These are phyloP conservation scores for Podospora pseudocomata DNA, from an alignment of 495 filamentous ascomycete species.

Conservation along the genomic window DNA sequence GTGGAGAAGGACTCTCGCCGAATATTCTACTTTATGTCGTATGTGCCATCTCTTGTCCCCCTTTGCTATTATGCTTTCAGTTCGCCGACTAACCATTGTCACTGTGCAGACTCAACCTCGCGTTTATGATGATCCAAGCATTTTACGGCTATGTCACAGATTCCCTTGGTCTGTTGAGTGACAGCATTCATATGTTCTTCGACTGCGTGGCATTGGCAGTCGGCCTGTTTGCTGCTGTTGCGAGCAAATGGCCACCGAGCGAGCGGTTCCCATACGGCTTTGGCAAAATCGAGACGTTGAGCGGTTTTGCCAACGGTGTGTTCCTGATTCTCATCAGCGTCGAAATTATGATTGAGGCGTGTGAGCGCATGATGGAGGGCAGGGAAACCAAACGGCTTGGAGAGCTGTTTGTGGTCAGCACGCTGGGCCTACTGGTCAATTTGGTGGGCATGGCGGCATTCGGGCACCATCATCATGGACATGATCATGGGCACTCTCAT, in stretches of 20 bases:
- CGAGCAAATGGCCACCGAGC: slow-evolving; percentile 94
- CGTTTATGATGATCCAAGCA: slow-evolving; percentile 92
- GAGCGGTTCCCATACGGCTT: slow-evolving; percentile 88
- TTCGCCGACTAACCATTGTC: background rate
- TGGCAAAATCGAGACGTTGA: slow-evolving; percentile 93
- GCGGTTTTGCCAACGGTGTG: slow-evolving; percentile 94
- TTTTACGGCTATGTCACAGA: slow-evolving; percentile 91
- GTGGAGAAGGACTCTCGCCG: slow-evolving; percentile 89
- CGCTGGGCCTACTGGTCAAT: slow-evolving; percentile 82
- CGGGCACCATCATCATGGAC: slow-evolving; percentile 66
- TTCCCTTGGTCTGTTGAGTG: slow-evolving; percentile 88
- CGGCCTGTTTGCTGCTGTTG: slow-evolving; percentile 89
- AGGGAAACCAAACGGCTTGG: slow-evolving; percentile 76
- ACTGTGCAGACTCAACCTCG: slow-evolving; percentile 74
- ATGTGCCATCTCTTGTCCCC: slow-evolving; percentile 24
- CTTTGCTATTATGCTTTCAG: background rate
- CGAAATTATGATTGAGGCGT: slow-evolving; percentile 93
- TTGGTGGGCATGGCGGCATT: slow-evolving; percentile 88
- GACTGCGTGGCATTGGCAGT: slow-evolving; percentile 92
- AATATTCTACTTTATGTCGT: slow-evolving; percentile 97
- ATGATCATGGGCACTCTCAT: slow-evolving; percentile 39
- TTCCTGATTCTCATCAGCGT: slow-evolving; percentile 95
- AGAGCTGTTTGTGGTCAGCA: slow-evolving; percentile 84
- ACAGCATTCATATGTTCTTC: slow-evolving; percentile 99
- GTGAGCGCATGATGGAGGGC: slow-evolving; percentile 78